Evolutionary conservation across 768 basidiomycete species (phyloP), one percentile per base, ranked within the genome.

Genomic region (Termitomyces sp.): DNA sequence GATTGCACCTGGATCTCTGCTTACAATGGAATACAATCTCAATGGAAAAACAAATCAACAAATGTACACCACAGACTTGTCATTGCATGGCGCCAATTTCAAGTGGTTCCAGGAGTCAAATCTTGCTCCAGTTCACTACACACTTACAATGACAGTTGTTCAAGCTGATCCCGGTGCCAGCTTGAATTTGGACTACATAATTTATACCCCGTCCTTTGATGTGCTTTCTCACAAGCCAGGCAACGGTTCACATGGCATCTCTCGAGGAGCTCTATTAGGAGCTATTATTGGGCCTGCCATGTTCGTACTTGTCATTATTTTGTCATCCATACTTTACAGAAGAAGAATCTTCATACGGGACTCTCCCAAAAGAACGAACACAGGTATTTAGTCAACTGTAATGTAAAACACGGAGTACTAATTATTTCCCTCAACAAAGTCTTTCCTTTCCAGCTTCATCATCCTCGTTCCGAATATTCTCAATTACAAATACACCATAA

Each of bases 151-250:
- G 38, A 24, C 16, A n/a, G n/a, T 42, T 1, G 22, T 38, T 18
- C 12, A n/a, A 22, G 24, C 28, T 13, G 38, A 38, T n/a, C n/a
- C n/a, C 6, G 42, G 35, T 20, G 52, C 57, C 7, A 36, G 9
- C 7, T 58, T 48, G 7, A 50, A 13, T 18, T 42, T 58, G 12
- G 61, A 62, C 44, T 49, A 62, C 38, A 20, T 62, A 0, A 42
- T 45, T 4, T 58, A 58, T 8, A 49, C 56, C 6, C 44, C 57
- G 8, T 62, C 61, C n/a, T 54, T 54, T 24, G 52, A 3, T 24
- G 22, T 8, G 35, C 20, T 53, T 22, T 0, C 36, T 38, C 2
- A 3, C 33, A 9, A 48, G 46, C 24, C 46, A 3, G 16, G 8
- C 8, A 44, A 4, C 42, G 3, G 7, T 3, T 2, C 18, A 18